Evolutionary conservation across 257 asterid species (phyloP).

Genomic region (Mitragyna speciosa): DNA sequence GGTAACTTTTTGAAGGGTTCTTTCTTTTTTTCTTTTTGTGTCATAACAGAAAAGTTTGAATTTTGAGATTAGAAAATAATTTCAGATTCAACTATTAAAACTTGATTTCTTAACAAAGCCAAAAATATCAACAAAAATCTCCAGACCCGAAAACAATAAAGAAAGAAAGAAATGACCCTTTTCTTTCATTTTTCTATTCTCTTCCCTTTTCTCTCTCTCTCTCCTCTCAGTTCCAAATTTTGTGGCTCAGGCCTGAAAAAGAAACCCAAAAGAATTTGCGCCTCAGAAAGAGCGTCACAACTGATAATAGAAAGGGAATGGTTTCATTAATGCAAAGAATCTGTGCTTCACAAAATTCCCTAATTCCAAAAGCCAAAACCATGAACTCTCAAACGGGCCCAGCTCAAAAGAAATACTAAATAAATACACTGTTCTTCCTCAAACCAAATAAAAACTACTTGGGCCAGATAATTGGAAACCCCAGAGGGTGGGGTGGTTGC

Average conservation of each 20-base stretch:
- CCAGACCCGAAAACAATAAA: not conserved
- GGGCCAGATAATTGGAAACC: not conserved
- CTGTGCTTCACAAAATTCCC: not conserved
- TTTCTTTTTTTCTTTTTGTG: no score
- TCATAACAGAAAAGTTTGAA: no score
- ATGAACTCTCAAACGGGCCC: not conserved
- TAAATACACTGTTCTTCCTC: constrained; percentile 3
- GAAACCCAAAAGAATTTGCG: not conserved
- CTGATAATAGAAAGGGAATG: not conserved
- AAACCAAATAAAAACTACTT: not conserved
- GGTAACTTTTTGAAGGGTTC: no score
- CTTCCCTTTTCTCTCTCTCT: no score
- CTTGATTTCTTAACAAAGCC: not conserved
- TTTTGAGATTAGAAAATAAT: no score
- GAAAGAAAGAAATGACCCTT: not conserved
- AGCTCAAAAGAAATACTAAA: not conserved
- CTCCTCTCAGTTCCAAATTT: not conserved
- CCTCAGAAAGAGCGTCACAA: not conserved
- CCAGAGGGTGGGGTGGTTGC: not conserved
- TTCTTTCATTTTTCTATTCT: not conserved
- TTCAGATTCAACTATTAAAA: not conserved
- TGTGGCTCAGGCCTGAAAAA: not conserved
- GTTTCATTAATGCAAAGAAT: not conserved
- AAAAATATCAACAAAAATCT: not conserved
- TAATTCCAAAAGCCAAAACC: not conserved